Conservation (phyloP, 1,284 basidiomycete species). For the Somion occarium region DNA sequence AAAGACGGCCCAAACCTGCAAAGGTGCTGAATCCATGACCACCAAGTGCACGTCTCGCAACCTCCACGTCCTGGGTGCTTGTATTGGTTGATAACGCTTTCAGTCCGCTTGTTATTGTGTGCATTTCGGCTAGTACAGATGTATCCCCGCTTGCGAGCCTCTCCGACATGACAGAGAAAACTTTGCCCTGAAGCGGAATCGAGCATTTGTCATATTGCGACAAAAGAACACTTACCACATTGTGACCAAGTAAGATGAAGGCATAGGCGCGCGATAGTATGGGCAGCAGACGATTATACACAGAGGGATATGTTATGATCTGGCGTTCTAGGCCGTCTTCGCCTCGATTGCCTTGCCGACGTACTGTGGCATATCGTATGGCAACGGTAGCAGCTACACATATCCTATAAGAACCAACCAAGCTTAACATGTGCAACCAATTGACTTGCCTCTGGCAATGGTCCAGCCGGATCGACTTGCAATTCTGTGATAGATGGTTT, state of each 20-base stretch:
- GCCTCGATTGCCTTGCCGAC: conserved; percentile 60
- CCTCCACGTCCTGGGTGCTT: conserved; percentile 59
- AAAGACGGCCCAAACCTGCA: conserved; percentile 60
- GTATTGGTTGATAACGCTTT: conserved; percentile 59
- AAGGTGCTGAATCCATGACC: conserved; percentile 77
- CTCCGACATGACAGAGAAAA: conserved; percentile 45
- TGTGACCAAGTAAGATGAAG: conserved; percentile 62
- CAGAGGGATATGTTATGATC: conserved; percentile 66
- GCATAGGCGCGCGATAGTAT: conserved; percentile 67
- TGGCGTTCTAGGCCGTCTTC: conserved; percentile 55
- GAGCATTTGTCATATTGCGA: background rate
- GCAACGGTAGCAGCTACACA: conserved; percentile 61
- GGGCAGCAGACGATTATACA: conserved; percentile 67
- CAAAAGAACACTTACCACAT: conserved; percentile 42
- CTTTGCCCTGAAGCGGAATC: conserved; percentile 32
- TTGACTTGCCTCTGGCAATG: conserved; percentile 44
- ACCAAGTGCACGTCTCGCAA: conserved; percentile 66
- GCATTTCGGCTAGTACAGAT: conserved; percentile 62
- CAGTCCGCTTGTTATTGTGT: conserved; percentile 66
- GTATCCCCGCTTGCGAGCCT: conserved; percentile 54
- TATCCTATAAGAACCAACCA: too few relatives aligned
- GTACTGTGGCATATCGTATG: conserved; percentile 70
- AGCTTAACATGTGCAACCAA: too few relatives aligned
- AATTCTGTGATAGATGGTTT: conserved; percentile 41
- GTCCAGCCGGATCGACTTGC: conserved; percentile 54